Conservation (phyloP, 441 rosid genomes). For the Raphanus hybrid region DNA sequence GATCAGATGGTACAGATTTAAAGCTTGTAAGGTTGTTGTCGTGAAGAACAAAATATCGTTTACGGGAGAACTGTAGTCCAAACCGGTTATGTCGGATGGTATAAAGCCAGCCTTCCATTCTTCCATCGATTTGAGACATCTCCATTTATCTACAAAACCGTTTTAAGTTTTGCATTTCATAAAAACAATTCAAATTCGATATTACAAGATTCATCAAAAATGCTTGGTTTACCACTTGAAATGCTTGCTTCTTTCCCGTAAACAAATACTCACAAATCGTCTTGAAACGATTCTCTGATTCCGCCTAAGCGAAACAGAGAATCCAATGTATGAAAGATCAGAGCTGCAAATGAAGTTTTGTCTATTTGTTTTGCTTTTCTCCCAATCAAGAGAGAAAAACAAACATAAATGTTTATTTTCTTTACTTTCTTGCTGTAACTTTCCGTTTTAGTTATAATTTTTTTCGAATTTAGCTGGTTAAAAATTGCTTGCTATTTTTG, state of each 20-base stretch:
- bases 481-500: constrained; percentile 33
- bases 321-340: constrained; percentile 41
- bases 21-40: constrained; percentile 67
- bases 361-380: constrained; percentile 8
- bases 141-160: constrained; percentile 49
- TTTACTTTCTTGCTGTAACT: neutral
- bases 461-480: constrained; percentile 9
- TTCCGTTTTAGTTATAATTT: constrained; percentile 8
- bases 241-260: neutral
- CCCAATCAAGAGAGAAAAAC: constrained; percentile 37
- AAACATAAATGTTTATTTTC: neutral
- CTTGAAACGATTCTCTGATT: constrained; percentile 66
- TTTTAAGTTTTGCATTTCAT: constrained; percentile 11
- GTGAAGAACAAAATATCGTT: constrained; percentile 75
- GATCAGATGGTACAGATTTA: constrained; percentile 63
- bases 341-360: constrained; percentile 15
- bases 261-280: constrained; percentile 27
- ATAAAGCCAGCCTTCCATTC: constrained; percentile 94
- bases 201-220: neutral
- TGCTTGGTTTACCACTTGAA: constrained; percentile 9
- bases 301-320: constrained; percentile 77
- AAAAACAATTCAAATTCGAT: constrained; percentile 7
- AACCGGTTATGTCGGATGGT: constrained; percentile 74
- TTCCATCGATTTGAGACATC: constrained; percentile 47
- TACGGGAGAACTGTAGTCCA: constrained; percentile 77